phyloP scores from a whole-genome alignment of 108 stramenopile species.

The Skeletonema menzelii region DNA sequence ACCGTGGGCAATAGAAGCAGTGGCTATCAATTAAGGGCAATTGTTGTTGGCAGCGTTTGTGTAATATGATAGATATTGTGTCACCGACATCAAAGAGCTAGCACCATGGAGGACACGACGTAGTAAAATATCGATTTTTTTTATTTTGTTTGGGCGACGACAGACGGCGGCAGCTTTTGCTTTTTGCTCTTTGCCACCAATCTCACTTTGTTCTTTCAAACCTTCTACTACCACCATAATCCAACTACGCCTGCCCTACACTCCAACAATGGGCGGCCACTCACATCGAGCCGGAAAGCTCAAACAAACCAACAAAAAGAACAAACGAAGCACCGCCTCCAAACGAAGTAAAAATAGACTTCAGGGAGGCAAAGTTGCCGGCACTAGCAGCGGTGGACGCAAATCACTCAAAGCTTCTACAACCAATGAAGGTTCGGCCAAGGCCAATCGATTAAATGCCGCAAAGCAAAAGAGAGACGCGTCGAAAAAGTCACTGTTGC shows the following conservation, averaged over 20 bases:
- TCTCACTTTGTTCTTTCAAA: background rate
- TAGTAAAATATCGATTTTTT: too few relatives aligned
- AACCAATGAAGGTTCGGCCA: conserved; percentile 39
- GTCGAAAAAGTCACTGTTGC: conserved; percentile 45
- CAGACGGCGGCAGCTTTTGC: too few relatives aligned
- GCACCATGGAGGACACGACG: too few relatives aligned
- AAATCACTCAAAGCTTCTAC: conserved; percentile 14
- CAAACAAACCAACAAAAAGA: conserved; percentile 77
- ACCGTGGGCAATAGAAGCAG: too few relatives aligned
- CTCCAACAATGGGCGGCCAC: conserved; percentile 28
- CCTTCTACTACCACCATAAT: background rate
- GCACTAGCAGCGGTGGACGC: conserved; percentile 7
- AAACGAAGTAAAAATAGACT: conserved; percentile 63
- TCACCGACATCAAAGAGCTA: too few relatives aligned
- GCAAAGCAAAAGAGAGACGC: conserved; percentile 65
- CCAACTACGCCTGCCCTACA: too few relatives aligned
- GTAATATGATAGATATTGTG: too few relatives aligned
- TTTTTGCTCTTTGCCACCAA: background rate
- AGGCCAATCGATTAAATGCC: conserved; percentile 72
- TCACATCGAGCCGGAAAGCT: conserved; percentile 55
- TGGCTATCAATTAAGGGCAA: too few relatives aligned
- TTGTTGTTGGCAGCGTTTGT: too few relatives aligned
- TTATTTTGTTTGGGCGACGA: too few relatives aligned
- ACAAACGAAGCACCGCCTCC: conserved; percentile 75
- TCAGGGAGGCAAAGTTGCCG: conserved; percentile 71